Percentiles rank a stretch among this genome's conserved stretches.
These are phyloP conservation scores for Caryopteris hybrid DNA, from an alignment of 305 asterid genomes.

Conservation along the genomic window DNA sequence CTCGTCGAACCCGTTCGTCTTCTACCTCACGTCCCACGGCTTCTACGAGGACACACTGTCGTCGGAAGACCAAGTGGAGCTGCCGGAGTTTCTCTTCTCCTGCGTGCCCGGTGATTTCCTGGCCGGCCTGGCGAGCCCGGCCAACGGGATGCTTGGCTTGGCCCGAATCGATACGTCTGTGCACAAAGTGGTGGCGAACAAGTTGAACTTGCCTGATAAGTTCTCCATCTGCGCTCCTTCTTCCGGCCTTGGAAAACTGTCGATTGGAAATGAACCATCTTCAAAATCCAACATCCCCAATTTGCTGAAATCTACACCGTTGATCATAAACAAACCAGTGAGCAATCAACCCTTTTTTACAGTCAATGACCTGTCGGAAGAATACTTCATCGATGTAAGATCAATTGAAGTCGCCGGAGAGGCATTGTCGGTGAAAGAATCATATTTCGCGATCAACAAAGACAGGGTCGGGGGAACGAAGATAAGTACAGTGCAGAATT, in stretches of 20 bases:
- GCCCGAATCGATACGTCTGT: too few species aligned
- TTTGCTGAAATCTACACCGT: constrained; percentile 19
- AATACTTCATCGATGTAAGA: constrained; percentile 35
- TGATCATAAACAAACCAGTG: constrained; percentile 29
- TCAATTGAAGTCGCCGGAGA: constrained; percentile 24
- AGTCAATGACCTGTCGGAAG: constrained; percentile 24
- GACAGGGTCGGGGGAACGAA: constrained; percentile 35
- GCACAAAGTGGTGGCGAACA: constrained; percentile 8
- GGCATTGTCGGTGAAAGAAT: constrained; percentile 19
- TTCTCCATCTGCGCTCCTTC: constrained; percentile 32
- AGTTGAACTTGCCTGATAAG: constrained; percentile 1
- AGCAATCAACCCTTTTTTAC: constrained; percentile 12
- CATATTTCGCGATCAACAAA: constrained; percentile 24
- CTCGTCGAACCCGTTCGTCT: constrained; percentile 26
- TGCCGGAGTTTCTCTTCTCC: constrained; percentile 17
- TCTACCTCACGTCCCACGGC: constrained; percentile 18
- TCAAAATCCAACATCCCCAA: not conserved
- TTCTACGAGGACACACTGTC: constrained; percentile 22
- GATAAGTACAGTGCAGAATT: constrained; percentile 32
- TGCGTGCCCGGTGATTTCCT: constrained; percentile 17
- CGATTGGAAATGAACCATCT: not conserved
- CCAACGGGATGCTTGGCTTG: constrained; percentile 31
- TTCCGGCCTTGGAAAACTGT: constrained; percentile 21
- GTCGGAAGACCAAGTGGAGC: not conserved
- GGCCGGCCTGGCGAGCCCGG: constrained; percentile 23